Base-by-base conservation (phyloP, 2,329 filamentous ascomycete genomes). In the Cercospora beticola region DNA sequence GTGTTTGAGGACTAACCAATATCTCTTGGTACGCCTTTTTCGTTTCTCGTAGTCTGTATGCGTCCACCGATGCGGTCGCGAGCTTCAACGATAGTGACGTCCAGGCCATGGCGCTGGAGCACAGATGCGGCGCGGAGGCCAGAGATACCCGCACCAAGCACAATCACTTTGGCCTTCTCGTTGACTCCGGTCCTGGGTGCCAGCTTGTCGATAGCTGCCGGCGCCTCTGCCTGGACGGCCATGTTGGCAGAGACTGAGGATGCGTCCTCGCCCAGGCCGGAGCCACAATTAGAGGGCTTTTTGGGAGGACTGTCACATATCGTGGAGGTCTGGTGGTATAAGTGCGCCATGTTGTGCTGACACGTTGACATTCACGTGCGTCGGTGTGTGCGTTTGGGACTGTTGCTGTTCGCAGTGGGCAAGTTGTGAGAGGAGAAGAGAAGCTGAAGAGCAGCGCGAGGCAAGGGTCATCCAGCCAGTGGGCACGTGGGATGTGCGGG, bases 21-120 rank as follows among this genome's bases (percentile, higher is more conserved):
- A 67, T 74, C 73, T 46, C 72, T 66, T 54, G 69, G 62, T n/a
- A 70, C 69, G 40, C 70, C 72, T 23, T 79, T 77, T 61, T 77
- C 73, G 64, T 77, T 78, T 62, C 79, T 78, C 66, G 76, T 79
- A 58, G 81, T 82, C 65, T 76, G 75, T 69, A 82, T 81, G 63
- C 81, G 78, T 26, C 72, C 80, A 69, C 76, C 80, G 72, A 78
- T 78, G 68, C 76, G 79, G 71, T 76, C 64, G 31, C 72, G 76
- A 57, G 76, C 78, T 73, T 80, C 78, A 63, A 80, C 71, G 14
- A 80, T 71, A 16, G 77, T 72, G 67, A 80, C 78, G 49, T 79
- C 73, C 70, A 79, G 71, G 10, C 78, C 78, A 58, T 79, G 76
- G 54, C 76, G 73, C 57, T 75, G 70, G 43, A 80, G 74, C n/a